Evolutionary conservation across 176 grass and related monocot genomes (phyloP), one percentile per base, ranked within the genome.

Genomic region (Ananas comosus): DNA sequence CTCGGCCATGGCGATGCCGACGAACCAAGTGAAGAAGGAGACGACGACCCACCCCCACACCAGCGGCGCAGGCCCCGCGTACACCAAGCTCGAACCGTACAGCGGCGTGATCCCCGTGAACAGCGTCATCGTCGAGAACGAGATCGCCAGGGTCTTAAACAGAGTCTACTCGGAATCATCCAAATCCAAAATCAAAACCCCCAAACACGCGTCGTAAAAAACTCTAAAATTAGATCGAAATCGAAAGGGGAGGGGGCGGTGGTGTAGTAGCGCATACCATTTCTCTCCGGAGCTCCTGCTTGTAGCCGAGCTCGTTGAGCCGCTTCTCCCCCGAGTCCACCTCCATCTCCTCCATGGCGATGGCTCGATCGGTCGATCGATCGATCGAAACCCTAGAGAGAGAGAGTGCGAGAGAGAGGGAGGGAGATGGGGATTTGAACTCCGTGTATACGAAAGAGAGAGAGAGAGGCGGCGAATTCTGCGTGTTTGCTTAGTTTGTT

Each of bases 51-150:
- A 99, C 13, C 94, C 94, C 94, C 94, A 99, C 23, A 99, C 94
- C 61, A 99, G 82, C 1, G 77, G 74, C 2, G 94, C 94, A 14
- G 94, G 94, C 50, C 94, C 94, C 23, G 89, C 80, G 66, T 93
- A 99, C 80, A 79, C 75, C 68, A 99, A 81, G 86, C 94, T 99
- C 63, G 77, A 85, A 29, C 94, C 94, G 71, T 85, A 99, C 48
- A 99, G 79, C 71, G 94, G 94, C 64, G 94, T 99, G 78, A 99
- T 99, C 64, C 94, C 94, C n/a, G 94, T 99, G 83, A 99, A 99
- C 13, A 99, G 84, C 69, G 94, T 99, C 94, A 99, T 93, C 56
- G 94, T 99, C 12, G 89, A 99, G 86, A 99, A 99, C 28, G 94
- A 99, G 81, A 99, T 99, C 51, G 94, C 89, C 89, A 99, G 76